Percentiles rank a stretch among this genome's conserved stretches.
Evolutionary conservation across 176 grass and related monocot genomes (phyloP).

Genomic region (Zizania latifolia): DNA sequence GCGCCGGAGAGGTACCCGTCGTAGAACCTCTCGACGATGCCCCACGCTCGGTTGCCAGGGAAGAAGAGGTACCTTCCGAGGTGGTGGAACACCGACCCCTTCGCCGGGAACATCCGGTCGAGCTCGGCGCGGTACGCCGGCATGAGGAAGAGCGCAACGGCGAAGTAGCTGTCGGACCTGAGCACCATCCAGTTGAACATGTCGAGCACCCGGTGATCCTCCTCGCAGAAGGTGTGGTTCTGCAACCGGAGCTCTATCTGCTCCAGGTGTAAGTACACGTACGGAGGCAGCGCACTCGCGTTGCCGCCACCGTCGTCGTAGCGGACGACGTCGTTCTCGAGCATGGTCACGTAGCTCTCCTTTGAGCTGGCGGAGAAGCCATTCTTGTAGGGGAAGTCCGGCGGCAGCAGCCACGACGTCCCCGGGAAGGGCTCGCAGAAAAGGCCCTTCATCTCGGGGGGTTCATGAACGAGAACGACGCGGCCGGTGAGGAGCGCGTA

Average conservation of each 20-base stretch:
- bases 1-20: conserved; percentile 58
- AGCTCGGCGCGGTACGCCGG: conserved; percentile 52
- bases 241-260: conserved; percentile 14
- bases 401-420: conserved; percentile 62
- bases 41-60: conserved; percentile 62
- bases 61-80: conserved; percentile 71
- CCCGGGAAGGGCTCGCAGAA: conserved; percentile 88
- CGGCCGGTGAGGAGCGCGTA: conserved; percentile 69
- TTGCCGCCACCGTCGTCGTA: neutral
- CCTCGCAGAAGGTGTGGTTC: conserved; percentile 61
- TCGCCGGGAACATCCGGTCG: conserved; percentile 54
- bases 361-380: conserved; percentile 1
- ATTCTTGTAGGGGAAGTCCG: conserved; percentile 46
- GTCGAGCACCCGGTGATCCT: conserved; percentile 46
- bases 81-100: conserved; percentile 67
- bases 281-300: conserved; percentile 33
- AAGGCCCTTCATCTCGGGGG: conserved; percentile 33
- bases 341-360: conserved; percentile 45
- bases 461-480: conserved; percentile 46
- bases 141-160: conserved; percentile 52
- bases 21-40: conserved; percentile 49
- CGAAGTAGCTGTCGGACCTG: conserved; percentile 75
- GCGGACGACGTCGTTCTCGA: conserved; percentile 31
- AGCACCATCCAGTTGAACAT: conserved; percentile 65
- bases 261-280: conserved; percentile 56